These are phyloP conservation scores for Pythium guiyangense DNA, from an alignment of 352 stramenopile species.

Conservation along the genomic window DNA sequence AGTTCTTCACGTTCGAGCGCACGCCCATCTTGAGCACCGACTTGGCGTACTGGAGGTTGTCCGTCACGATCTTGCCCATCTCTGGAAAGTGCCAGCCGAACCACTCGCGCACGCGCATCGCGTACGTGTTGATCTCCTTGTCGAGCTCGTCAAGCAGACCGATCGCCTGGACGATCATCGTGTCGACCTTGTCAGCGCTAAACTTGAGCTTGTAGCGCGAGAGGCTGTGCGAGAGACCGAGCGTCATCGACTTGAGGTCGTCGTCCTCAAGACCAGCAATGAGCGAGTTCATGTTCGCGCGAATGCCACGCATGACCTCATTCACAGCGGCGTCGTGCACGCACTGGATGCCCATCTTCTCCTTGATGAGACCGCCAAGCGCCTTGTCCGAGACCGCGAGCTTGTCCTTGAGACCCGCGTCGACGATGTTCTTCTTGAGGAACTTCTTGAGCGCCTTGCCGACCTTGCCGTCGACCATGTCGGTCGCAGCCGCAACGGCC, in stretches of 20 bases:
- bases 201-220: conserved; percentile 99
- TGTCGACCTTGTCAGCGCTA: conserved; percentile 99
- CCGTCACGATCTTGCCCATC: conserved; percentile 96
- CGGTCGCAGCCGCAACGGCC: conserved; percentile 95
- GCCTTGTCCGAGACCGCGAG: conserved; percentile 97
- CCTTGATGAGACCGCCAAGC: conserved; percentile 96
- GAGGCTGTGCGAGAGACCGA: conserved; percentile 98
- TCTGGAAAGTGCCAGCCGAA: conserved; percentile 97
- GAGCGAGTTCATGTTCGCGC: conserved; percentile 94
- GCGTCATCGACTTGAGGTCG: conserved; percentile 95
- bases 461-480: conserved; percentile 97
- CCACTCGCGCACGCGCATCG: conserved; percentile 99
- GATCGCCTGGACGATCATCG: conserved; percentile 99
- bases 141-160: conserved; percentile 99
- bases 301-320: conserved; percentile 97
- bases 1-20: conserved; percentile 90
- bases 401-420: conserved; percentile 91
- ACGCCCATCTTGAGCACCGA: conserved; percentile 95
- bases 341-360: conserved; percentile 94
- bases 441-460: conserved; percentile 98
- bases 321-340: conserved; percentile 91
- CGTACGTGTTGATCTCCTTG: conserved; percentile 99
- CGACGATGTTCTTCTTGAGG: conserved; percentile 98
- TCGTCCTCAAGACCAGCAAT: conserved; percentile 89
- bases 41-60: conserved; percentile 99